These are phyloP conservation scores for Cucurbita maxima DNA, from an alignment of 306 rosid species.

Conservation along the genomic window DNA sequence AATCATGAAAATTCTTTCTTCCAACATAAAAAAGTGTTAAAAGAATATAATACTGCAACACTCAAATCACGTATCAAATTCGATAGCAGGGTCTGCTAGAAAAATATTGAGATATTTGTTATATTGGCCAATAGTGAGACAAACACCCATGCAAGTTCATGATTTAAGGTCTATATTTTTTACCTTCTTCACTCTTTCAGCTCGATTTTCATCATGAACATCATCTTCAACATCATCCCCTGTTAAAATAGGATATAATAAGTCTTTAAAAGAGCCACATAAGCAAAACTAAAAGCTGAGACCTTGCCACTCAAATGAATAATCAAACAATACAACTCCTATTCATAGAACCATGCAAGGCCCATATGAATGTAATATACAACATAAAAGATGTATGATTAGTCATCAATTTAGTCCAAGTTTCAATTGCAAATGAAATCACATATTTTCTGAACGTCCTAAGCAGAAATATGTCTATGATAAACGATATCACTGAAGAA, in stretches of 20 bases:
- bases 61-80: background rate
- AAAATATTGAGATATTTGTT: background rate
- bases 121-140: background rate
- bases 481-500: background rate
- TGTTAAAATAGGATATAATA: conserved; percentile 17
- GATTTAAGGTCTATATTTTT: background rate
- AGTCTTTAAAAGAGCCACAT: background rate
- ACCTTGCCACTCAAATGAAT: background rate
- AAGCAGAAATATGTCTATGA: background rate
- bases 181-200: conserved; percentile 38
- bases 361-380: background rate
- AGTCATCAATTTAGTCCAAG: background rate
- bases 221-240: conserved; percentile 40
- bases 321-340: background rate
- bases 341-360: background rate
- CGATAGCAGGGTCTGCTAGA: background rate
- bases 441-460: background rate
- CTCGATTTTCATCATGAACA: conserved; percentile 18
- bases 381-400: background rate
- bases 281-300: background rate
- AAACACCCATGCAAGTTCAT: background rate
- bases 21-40: background rate
- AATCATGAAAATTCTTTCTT: background rate
- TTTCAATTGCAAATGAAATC: background rate
- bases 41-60: background rate